These are phyloP conservation scores for Spirogloea muscicola DNA, from an alignment of 139 green algal genomes.

Conservation along the genomic window DNA sequence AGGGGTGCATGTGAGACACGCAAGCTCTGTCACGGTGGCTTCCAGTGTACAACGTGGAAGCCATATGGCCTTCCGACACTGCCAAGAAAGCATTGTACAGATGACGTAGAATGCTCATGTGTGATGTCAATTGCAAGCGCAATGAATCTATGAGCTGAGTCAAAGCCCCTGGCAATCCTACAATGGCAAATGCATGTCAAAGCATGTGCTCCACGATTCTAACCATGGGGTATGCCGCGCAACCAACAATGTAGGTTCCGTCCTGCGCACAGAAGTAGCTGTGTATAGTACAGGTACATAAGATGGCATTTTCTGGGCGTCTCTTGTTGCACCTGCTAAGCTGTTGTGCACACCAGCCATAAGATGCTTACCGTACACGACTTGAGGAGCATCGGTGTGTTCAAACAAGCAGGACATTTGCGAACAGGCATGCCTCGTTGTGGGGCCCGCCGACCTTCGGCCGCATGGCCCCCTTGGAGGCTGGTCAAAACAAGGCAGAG, in stretches of 20 bases:
- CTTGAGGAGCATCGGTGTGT: no score
- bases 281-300: no score
- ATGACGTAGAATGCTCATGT: background rate
- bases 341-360: no score
- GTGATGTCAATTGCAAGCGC: no score
- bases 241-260: background rate
- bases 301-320: no score
- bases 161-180: background rate
- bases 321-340: no score
- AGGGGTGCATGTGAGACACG: no score
- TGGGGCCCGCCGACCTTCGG: background rate
- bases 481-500: background rate
- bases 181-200: background rate
- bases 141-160: no score
- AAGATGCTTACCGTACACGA: no score
- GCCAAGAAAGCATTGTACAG: background rate
- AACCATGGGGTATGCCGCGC: background rate
- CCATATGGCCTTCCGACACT: conserved; percentile 22
- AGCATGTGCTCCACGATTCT: background rate
- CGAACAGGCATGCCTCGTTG: background rate
- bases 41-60: no score
- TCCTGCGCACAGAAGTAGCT: conserved; percentile 11
- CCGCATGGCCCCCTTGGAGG: background rate
- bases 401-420: no score
- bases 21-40: no score